phyloP scores from a whole-genome alignment of 768 basidiomycete genomes.

The Naematelia encephala region DNA sequence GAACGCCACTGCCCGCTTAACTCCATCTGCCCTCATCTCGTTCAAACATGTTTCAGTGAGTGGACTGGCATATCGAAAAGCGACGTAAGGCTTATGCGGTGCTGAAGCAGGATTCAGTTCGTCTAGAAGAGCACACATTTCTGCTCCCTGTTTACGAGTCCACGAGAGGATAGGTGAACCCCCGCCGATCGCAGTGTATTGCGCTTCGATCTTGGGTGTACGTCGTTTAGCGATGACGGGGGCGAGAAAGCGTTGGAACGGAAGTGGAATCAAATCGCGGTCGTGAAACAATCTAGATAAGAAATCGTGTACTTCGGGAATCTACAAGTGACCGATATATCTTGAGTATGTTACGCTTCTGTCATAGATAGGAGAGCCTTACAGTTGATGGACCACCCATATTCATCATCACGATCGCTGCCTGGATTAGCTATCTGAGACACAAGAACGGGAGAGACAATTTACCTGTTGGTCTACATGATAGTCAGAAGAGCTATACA shows the following conservation, averaged over 20 bases:
- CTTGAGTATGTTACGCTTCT: conserved; percentile 2
- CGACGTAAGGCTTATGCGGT: conserved; percentile 93
- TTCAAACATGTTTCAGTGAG: conserved; percentile 76
- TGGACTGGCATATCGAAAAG: conserved; percentile 87
- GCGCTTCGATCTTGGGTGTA: conserved; percentile 87
- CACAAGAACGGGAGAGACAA: background rate
- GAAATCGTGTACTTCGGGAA: conserved; percentile 88
- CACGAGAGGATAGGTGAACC: conserved; percentile 93
- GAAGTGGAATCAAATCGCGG: conserved; percentile 90
- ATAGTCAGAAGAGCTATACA: background rate
- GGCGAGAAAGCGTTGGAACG: conserved; percentile 82
- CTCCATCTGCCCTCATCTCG: conserved; percentile 85
- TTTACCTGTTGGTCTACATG: conserved; percentile 4
- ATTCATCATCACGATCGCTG: conserved; percentile 93
- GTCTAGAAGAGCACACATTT: conserved; percentile 85
- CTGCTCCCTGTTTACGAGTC: conserved; percentile 80
- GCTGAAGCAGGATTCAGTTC: conserved; percentile 90
- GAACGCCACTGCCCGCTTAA: conserved; percentile 88
- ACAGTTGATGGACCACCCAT: conserved; percentile 98
- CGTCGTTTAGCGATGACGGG: conserved; percentile 84
- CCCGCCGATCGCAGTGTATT: conserved; percentile 91
- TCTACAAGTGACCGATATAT: conserved; percentile 59
- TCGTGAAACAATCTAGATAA: conserved; percentile 85
- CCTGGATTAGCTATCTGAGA: conserved; percentile 1
- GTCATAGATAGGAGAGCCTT: conserved; percentile 31